A percentile compares a stretch with the other conserved stretches of the same genome.
phyloP scores from a whole-genome alignment of 2,329 filamentous ascomycete genomes.

The Thelonectria rubi region DNA sequence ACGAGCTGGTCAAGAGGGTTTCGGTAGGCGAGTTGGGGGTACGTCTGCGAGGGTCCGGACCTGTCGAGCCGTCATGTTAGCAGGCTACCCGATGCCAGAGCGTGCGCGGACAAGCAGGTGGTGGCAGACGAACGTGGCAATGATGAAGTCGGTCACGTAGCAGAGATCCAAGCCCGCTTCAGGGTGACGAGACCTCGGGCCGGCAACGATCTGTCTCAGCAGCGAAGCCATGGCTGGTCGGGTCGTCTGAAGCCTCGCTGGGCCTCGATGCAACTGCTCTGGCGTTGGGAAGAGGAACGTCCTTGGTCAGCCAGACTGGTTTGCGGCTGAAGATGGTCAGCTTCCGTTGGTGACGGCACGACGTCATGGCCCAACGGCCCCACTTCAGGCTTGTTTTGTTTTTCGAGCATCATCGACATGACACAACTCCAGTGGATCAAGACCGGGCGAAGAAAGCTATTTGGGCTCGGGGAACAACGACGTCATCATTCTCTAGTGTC shows the following conservation, averaged over 20 bases:
- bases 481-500: background rate
- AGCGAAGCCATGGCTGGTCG: slow-evolving; percentile 70
- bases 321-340: slow-evolving; percentile 9
- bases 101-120: background rate
- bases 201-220: slow-evolving; percentile 89
- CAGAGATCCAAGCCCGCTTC: slow-evolving; percentile 93
- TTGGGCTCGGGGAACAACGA: background rate
- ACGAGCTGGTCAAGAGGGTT: slow-evolving; percentile 91
- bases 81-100: slow-evolving; percentile 1
- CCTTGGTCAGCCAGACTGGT: background rate
- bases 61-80: slow-evolving; percentile 56
- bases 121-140: slow-evolving; percentile 61
- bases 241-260: background rate
- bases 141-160: slow-evolving; percentile 88
- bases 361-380: slow-evolving; percentile 36
- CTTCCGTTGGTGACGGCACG: slow-evolving; percentile 20
- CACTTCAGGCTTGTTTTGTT: slow-evolving; percentile 13
- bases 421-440: slow-evolving; percentile 1
- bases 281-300: background rate
- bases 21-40: slow-evolving; percentile 90
- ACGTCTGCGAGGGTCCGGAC: slow-evolving; percentile 88
- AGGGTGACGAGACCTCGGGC: slow-evolving; percentile 82
- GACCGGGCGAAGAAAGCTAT: background rate
- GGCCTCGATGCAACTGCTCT: background rate
- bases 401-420: slow-evolving; percentile 6